Evolutionary conservation across 441 rosid species (phyloP).

Genomic region (Pelargonium myrrhifolium): DNA sequence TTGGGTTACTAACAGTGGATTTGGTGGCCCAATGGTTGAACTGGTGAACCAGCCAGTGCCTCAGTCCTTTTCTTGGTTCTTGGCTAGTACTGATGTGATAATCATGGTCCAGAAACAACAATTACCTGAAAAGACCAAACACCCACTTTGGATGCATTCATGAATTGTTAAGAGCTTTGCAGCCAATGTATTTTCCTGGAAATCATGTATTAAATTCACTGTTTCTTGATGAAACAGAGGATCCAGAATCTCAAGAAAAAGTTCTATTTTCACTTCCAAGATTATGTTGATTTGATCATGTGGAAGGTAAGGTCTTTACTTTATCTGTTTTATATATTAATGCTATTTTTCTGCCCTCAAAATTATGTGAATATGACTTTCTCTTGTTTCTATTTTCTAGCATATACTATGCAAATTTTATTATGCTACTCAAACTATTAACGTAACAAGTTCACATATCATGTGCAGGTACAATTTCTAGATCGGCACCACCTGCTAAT

Average conservation of each 20-base stretch:
- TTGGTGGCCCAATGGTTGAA: background rate
- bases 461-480: constrained; percentile 80
- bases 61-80: background rate
- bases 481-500: constrained; percentile 88
- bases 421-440: background rate
- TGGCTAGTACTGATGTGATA: background rate
- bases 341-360: constrained; percentile 1
- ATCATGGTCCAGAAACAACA: background rate
- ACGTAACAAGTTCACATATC: constrained; percentile 14
- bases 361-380: background rate
- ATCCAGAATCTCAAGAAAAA: constrained; percentile 80
- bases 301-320: constrained; percentile 60
- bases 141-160: background rate
- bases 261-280: constrained; percentile 89
- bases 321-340: background rate
- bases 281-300: constrained; percentile 83
- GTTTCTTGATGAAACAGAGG: constrained; percentile 40
- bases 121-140: background rate
- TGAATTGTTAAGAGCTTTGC: constrained; percentile 11
- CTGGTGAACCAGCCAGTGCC: too few species aligned
- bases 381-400: background rate
- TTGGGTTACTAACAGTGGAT: background rate
- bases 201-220: constrained; percentile 16
- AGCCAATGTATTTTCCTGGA: constrained; percentile 9
- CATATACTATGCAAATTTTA: constrained; percentile 8